These are phyloP conservation scores for Linderina pennispora DNA, from an alignment of 192 early-diverging fungal species.

Conservation along the genomic window DNA sequence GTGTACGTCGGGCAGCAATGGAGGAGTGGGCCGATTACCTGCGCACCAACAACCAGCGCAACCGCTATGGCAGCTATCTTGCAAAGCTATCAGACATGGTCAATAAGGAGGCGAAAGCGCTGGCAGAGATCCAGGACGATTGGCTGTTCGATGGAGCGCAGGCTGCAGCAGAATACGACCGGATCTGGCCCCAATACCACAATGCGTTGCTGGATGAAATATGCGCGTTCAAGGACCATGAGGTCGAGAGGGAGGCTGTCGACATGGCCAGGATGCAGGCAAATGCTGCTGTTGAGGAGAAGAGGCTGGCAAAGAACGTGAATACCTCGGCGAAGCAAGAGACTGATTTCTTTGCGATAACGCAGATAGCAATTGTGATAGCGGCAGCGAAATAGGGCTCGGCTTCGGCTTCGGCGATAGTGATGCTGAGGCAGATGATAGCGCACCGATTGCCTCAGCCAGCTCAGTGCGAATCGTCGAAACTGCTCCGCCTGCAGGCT, in stretches of 20 bases:
- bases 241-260: background rate
- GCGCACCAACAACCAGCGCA: constrained; percentile 2
- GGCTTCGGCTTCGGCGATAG: constrained; percentile 1
- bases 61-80: background rate
- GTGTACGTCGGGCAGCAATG: constrained; percentile 4
- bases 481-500: constrained; percentile 3
- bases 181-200: constrained; percentile 16
- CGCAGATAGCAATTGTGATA: background rate
- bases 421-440: background rate
- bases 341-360: constrained; percentile 1
- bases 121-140: constrained; percentile 10
- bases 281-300: too few species aligned
- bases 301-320: background rate
- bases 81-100: background rate
- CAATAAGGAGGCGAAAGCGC: background rate
- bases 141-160: constrained; percentile 1
- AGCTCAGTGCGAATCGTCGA: background rate
- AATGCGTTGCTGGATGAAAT: constrained; percentile 14
- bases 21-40: constrained; percentile 5
- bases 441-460: background rate
- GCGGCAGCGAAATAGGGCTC: constrained; percentile 4
- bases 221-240: background rate
- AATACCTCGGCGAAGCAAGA: background rate
- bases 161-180: constrained; percentile 5
- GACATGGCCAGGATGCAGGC: too few species aligned